Evolutionary conservation across 2,329 filamentous ascomycete genomes (phyloP), one percentile per base, ranked within the genome.

Genomic region (Fusarium verrucosum): DNA sequence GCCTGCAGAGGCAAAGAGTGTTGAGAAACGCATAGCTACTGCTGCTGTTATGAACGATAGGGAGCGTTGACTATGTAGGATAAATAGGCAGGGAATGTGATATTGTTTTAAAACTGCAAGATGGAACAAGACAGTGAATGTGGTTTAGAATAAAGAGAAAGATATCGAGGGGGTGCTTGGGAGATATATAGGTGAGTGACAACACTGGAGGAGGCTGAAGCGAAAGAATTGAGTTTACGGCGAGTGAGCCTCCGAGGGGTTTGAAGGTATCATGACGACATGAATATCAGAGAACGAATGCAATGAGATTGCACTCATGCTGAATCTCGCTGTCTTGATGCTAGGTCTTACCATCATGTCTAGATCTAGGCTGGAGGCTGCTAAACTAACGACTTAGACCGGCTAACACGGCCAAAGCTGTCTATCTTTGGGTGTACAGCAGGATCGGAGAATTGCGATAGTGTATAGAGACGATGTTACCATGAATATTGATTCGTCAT

Each of bases 1-100:
- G 30, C 68, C 66, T 10, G 66, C 57, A 7, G 66, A 57, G 38
- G 59, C 50, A 35, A 69, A 45, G 61, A 69, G 22, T 30, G 63
- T 52, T 19, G 66, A 62, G 37, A 68, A 50, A 35, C 45, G 68
- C 68, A 70, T 70, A 3, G 26, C 43, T 23, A 6, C 22, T 25
- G 43, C n/a, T 33, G 17, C 30, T 47, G 19, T 16, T 47, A n/a
- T 40, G 32, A 36, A 43, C 22, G 35, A 33, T 23, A 32, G 33
- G 10, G 25, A 33, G 14, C n/a, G 11, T 43, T 58, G 16, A 26
- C 33, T 61, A 37, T 47, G 32, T 9, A 35, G 14, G 30, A 8
- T 20, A 19, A 11, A 10, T 32, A 41, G 30, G 23, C 26, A 45
- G 41, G 20, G 35, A 46, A 13, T 22, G 26, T 37, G 16, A 11